Percentiles rank a stretch among this genome's conserved stretches.
These are phyloP conservation scores for Colletotrichum coccodes DNA, from an alignment of 2,329 filamentous ascomycete species.

Conservation along the genomic window DNA sequence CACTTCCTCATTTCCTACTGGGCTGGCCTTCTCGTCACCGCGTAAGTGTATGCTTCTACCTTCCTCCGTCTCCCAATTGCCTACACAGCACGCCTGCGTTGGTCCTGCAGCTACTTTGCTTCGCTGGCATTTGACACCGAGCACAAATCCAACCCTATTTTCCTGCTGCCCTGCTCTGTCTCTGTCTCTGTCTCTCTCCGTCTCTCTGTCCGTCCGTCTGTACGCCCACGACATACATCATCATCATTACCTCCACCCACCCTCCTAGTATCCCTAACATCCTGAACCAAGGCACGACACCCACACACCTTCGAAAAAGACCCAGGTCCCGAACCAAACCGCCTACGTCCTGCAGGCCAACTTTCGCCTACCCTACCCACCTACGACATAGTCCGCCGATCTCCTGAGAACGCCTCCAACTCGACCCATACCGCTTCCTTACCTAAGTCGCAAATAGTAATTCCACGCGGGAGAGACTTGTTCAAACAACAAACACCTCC, in stretches of 20 bases:
- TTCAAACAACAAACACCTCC: slow-evolving; percentile 9
- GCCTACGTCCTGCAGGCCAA: neutral
- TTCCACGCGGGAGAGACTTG: slow-evolving; percentile 4
- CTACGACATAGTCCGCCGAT: slow-evolving; percentile 29
- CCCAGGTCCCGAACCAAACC: neutral
- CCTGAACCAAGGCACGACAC: slow-evolving; percentile 30
- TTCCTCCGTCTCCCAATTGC: neutral
- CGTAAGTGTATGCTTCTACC: slow-evolving; percentile 13
- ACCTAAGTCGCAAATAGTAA: slow-evolving; percentile 8
- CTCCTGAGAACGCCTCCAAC: slow-evolving; percentile 15
- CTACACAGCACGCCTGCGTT: neutral
- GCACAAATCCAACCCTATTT: neutral
- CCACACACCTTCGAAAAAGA: neutral
- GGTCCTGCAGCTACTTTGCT: slow-evolving; percentile 7
- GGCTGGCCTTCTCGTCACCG: slow-evolving; percentile 14
- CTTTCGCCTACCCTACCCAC: slow-evolving; percentile 1
- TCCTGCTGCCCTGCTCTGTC: neutral
- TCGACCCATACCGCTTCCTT: slow-evolving; percentile 17
- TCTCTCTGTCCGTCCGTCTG: neutral
- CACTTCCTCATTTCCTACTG: slow-evolving; percentile 18
- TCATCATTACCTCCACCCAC: slow-evolving; percentile 21
- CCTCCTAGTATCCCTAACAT: slow-evolving; percentile 24
- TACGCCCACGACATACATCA: slow-evolving; percentile 20
- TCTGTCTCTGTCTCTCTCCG: neutral
- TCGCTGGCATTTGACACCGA: slow-evolving; percentile 9